Evolutionary conservation across 768 basidiomycete genomes (phyloP).

Genomic region (Amanita rubescens): DNA sequence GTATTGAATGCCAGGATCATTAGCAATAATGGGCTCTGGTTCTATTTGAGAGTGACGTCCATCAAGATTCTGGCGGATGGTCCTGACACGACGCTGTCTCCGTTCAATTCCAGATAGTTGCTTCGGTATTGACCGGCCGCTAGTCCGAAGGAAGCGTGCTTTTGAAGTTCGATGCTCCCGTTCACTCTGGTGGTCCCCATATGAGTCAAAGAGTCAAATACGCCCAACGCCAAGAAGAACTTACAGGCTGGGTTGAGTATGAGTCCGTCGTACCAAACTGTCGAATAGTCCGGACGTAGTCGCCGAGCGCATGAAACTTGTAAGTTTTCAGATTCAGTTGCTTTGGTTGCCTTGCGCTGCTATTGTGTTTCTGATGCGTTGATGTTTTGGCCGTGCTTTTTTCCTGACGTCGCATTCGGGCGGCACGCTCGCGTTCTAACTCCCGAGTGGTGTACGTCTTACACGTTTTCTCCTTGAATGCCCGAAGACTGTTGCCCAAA

Average conservation of each 20-base stretch:
- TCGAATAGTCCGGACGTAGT: too few relatives aligned
- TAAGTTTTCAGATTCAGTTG: not conserved
- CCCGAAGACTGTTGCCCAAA: too few relatives aligned
- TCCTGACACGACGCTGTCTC: constrained; percentile 1
- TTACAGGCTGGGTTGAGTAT: too few relatives aligned
- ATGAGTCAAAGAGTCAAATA: not conserved
- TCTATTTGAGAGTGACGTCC: not conserved
- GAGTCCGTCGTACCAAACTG: too few relatives aligned
- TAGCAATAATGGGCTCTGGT: not conserved
- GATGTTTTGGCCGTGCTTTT: not conserved
- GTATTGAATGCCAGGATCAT: not conserved
- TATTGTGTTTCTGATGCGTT: constrained; percentile 4
- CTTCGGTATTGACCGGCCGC: too few relatives aligned
- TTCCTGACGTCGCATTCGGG: too few relatives aligned
- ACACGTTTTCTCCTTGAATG: too few relatives aligned
- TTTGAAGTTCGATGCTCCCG: too few relatives aligned
- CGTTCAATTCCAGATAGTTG: not conserved
- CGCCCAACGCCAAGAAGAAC: not conserved
- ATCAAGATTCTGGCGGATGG: not conserved
- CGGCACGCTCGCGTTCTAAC: too few relatives aligned
- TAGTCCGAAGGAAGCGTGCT: too few relatives aligned
- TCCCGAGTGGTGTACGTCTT: constrained; percentile 23
- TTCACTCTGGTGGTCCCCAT: too few relatives aligned
- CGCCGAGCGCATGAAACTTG: too few relatives aligned
- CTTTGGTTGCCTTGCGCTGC: not conserved